Base-by-base conservation (phyloP, 2,329 filamentous ascomycete genomes). In the Blumeriella jaapii region DNA sequence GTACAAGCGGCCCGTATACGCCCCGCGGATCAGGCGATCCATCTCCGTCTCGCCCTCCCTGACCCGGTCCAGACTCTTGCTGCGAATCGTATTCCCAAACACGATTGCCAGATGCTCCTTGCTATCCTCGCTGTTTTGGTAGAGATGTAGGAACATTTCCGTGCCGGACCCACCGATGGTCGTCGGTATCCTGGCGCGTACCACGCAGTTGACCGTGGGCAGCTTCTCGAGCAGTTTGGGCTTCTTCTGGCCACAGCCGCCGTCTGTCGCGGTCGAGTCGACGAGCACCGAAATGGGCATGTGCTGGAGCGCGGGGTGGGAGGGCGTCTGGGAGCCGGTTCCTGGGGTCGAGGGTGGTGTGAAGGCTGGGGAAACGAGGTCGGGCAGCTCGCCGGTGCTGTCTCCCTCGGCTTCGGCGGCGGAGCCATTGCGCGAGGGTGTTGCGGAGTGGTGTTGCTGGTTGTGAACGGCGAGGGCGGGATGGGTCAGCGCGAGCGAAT, bases 41-140 rank as follows among this genome's bases (percentile, higher is more conserved):
- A 83, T 73, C 59, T 93, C 83, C 1, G 82, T 87, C 63, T 93
- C 84, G 6, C 82, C 82, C 12, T 78, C 72, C 16, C 79, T 63
- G 27, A 72, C 69, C 10, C 75, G 75, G 56, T 91, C 82, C 6
- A 93, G 64, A 34, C 71, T 75, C 59, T 69, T 58, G 64, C 76
- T 74, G 57, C 91, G 72, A 47, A 96, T 95, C 30, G 78, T 68
- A 40, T 79, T 78, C 2, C 91, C 91, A 59, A 98, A 98, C 0
- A 98, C 91, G 54, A 98, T 96, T 12, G 91, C 91, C 33, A 98
- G 63, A 57, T 98, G 91, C 55, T 98, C 91, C 60, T 98, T 98
- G 46, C 79, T 83, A 59, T 98, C 91, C 5, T 84, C 75, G 50
- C 82, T 82, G 60, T 98, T 98, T 44, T 78, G 78, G 62, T 98